These are phyloP conservation scores for Reutealis trisperma DNA, from an alignment of 345 rosid species.

Conservation along the genomic window DNA sequence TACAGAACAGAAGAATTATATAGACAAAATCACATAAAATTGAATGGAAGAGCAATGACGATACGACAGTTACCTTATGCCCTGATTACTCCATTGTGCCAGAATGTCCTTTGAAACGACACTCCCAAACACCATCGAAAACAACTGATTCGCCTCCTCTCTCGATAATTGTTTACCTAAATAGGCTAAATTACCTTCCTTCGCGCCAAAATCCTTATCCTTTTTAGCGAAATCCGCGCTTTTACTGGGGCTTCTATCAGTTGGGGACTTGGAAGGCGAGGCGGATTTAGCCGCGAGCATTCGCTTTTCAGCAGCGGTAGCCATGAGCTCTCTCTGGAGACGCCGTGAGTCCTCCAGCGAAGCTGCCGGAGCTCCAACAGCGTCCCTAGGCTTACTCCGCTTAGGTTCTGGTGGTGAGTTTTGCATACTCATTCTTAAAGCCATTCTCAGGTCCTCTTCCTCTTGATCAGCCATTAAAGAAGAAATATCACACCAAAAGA, in stretches of 20 bases:
- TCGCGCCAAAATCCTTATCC: slow-evolving; percentile 32
- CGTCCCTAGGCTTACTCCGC: slow-evolving; percentile 86
- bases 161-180: slow-evolving; percentile 34
- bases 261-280: slow-evolving; percentile 26
- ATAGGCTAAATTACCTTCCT: slow-evolving; percentile 26
- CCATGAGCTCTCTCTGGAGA: slow-evolving; percentile 88
- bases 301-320: slow-evolving; percentile 97
- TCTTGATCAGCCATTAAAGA: slow-evolving; percentile 92
- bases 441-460: slow-evolving; percentile 82
- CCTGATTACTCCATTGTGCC: slow-evolving; percentile 97
- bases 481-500: slow-evolving; percentile 2
- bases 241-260: slow-evolving; percentile 14
- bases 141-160: slow-evolving; percentile 67
- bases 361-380: slow-evolving; percentile 32
- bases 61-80: slow-evolving; percentile 62
- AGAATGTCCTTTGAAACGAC: slow-evolving; percentile 71
- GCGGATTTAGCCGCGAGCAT: slow-evolving; percentile 43
- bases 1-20: neutral
- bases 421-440: slow-evolving; percentile 93
- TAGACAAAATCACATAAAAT: neutral
- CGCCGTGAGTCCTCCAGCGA: slow-evolving; percentile 68
- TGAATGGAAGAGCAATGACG: too few species aligned
- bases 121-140: slow-evolving; percentile 72
- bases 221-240: slow-evolving; percentile 25
- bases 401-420: slow-evolving; percentile 87